Evolutionary conservation across 805 yeast species (phyloP), one percentile per base, ranked within the genome.

Genomic region (Monosporozyma siamensis): DNA sequence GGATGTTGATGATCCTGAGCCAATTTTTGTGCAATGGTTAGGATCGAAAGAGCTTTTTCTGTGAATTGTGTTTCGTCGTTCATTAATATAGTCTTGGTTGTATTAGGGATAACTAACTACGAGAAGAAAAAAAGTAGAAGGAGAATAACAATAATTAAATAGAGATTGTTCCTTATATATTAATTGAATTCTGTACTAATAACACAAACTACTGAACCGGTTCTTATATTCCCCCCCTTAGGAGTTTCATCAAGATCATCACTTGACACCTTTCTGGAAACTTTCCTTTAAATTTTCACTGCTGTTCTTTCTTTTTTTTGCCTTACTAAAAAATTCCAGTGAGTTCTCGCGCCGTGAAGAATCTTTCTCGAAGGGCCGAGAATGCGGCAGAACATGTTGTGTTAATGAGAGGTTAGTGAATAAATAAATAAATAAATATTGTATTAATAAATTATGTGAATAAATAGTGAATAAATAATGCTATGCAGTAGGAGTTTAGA

Each of bases 1-100:
- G 90, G 71, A 64, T 92, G 88, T 40, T 82, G 73, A 57, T 86
- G 87, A 51, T 87, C 94, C 56, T 78, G 74, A 34, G 97, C 95
- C 47, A 92, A 65, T 58, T 82, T 77, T 45, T 79, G 77, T 42
- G 97, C 95, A 55, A 77, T 71, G 52, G 84, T 82, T 40, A 92
- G 71, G 47, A 90, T 76, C 42, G 75, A 79, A 54, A 87, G 75
- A 35, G 97, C 97, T 63, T 92, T 84, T 63, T 92, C 97, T 48
- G 98, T 92, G 53, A 86, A 84, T 71, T 86, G 89, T 45, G 89
- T 61, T 51, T 67, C 68, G 55, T 68, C 71, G 69, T 67, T 67
- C 58, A 54, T 61, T 23, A 22, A 14, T 35, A 9, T 8, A 23
- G 11, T 4, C 6, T 5, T 30, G 15, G n/a, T n/a, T n/a, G n/a